Conservation (phyloP, 331 rosid species). For the Pyracantha coccinea region DNA sequence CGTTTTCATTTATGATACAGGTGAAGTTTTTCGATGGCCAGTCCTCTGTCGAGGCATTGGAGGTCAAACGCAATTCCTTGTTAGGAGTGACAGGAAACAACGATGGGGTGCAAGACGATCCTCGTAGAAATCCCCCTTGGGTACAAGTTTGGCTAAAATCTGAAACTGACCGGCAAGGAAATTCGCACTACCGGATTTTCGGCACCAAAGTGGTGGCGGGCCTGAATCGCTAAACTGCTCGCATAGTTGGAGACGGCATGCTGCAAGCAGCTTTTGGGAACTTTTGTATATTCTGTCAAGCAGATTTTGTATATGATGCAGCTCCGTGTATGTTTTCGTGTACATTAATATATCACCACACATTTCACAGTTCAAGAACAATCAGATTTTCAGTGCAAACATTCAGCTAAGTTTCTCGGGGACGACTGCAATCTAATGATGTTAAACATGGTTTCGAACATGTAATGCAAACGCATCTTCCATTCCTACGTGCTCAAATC, state of each 20-base stretch:
- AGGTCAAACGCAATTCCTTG: conserved; percentile 29
- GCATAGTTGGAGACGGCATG: background rate
- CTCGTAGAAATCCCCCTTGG: conserved; percentile 68
- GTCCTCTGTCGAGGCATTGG: conserved; percentile 23
- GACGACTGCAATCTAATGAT: too few species aligned
- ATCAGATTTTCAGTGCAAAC: too few species aligned
- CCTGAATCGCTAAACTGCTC: background rate
- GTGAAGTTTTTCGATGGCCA: conserved; percentile 42
- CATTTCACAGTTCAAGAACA: too few species aligned
- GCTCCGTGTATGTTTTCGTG: background rate
- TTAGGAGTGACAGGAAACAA: conserved; percentile 29
- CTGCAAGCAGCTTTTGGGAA: background rate
- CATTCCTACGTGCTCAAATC: background rate
- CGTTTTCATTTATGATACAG: conserved; percentile 21
- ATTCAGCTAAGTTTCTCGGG: too few species aligned
- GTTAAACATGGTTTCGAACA: background rate
- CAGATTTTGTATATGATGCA: background rate
- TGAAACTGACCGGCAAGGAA: conserved; percentile 22
- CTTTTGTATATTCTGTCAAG: background rate
- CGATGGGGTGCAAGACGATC: conserved; percentile 3
- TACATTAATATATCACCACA: too few species aligned
- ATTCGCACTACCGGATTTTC: conserved; percentile 26
- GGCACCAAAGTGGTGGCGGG: conserved; percentile 29
- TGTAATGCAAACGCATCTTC: background rate
- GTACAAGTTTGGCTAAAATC: conserved; percentile 39